Percentiles rank a stretch among this genome's conserved stretches.
Evolutionary conservation across 345 rosid genomes (phyloP).

Genomic region (Streptanthus diversifolius): DNA sequence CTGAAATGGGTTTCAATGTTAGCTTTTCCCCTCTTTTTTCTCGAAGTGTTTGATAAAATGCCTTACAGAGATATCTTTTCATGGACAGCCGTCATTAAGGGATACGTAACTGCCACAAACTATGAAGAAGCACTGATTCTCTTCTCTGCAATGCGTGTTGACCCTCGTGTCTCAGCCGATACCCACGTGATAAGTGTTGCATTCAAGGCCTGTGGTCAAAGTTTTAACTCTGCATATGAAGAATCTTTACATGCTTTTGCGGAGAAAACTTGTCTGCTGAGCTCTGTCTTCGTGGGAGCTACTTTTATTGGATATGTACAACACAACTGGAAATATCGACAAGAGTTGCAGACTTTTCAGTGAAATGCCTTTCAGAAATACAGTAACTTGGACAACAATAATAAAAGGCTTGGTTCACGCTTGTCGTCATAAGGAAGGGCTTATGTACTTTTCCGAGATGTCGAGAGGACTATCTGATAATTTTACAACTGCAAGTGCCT

Average conservation of each 20-base stretch:
- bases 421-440: conserved; percentile 50
- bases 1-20: neutral
- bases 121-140: conserved; percentile 55
- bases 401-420: conserved; percentile 73
- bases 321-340: conserved; percentile 47
- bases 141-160: conserved; percentile 59
- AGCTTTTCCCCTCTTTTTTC: no score
- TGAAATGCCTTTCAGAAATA: conserved; percentile 63
- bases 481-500: conserved; percentile 53
- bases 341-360: conserved; percentile 53
- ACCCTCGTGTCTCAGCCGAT: conserved; percentile 52
- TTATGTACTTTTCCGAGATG: conserved; percentile 66
- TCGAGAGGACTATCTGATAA: conserved; percentile 54
- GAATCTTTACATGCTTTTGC: conserved; percentile 65
- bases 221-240: conserved; percentile 46
- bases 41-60: conserved; percentile 73
- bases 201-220: conserved; percentile 64
- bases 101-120: conserved; percentile 51
- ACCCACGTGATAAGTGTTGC: conserved; percentile 65
- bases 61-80: conserved; percentile 58
- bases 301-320: conserved; percentile 66
- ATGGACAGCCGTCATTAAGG: conserved; percentile 74
- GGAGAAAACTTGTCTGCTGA: conserved; percentile 48
- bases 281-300: conserved; percentile 71
- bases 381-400: conserved; percentile 78